Evolutionary conservation across 2,329 filamentous ascomycete genomes (phyloP).

Genomic region (Nemania serpens): DNA sequence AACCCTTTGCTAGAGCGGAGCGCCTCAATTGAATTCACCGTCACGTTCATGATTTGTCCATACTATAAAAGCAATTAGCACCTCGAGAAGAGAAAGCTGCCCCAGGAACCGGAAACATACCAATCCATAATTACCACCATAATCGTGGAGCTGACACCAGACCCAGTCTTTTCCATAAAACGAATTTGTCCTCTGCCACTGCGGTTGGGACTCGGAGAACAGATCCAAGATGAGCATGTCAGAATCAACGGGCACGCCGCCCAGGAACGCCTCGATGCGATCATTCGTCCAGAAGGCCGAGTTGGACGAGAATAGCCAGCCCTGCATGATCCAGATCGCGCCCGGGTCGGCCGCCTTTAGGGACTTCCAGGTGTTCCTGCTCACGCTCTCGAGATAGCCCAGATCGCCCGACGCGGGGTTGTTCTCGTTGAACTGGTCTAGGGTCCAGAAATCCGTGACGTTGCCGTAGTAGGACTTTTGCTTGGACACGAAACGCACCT

Average conservation of each 20-base stretch:
- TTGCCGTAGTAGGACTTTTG: constrained; percentile 28
- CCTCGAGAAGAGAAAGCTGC: neutral
- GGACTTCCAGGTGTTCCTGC: constrained; percentile 27
- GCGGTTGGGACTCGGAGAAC: constrained; percentile 29
- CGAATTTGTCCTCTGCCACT: constrained; percentile 29
- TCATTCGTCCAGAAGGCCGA: constrained; percentile 30
- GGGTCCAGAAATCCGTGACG: constrained; percentile 27
- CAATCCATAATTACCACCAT: constrained; percentile 30
- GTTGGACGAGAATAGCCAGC: constrained; percentile 27
- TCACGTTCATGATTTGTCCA: constrained; percentile 30
- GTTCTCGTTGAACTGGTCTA: constrained; percentile 33
- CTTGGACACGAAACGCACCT: constrained; percentile 27
- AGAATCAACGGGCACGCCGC: constrained; percentile 26
- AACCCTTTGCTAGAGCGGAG: constrained; percentile 18
- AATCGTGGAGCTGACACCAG: constrained; percentile 30
- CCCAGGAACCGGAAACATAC: constrained; percentile 6
- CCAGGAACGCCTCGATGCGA: constrained; percentile 26
- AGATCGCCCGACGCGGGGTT: constrained; percentile 27
- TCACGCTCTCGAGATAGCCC: constrained; percentile 28
- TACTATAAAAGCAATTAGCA: constrained; percentile 22
- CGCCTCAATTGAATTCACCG: constrained; percentile 26
- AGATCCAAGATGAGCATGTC: constrained; percentile 31
- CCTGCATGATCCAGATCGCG: constrained; percentile 31
- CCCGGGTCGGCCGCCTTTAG: constrained; percentile 28
- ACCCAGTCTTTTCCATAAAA: constrained; percentile 31